Conservation (phyloP, 1,284 basidiomycete genomes). For the Cryptococcus neoformans region DNA sequence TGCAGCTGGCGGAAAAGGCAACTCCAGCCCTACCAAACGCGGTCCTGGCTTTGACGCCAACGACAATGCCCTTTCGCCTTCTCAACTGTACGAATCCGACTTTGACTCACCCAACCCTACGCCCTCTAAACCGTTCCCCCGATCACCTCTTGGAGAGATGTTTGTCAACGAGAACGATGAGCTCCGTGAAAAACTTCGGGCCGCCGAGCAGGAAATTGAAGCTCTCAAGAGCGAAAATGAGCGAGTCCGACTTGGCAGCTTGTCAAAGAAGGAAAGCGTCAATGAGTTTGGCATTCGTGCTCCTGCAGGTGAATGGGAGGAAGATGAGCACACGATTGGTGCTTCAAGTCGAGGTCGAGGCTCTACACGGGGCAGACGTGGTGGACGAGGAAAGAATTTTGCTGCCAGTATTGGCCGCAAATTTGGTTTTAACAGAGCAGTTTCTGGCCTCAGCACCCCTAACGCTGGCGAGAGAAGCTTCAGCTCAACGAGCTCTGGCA, state of each 20-base stretch:
- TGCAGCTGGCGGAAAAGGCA: slow-evolving; percentile 54
- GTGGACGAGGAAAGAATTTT: slow-evolving; percentile 32
- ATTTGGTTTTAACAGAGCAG: slow-evolving; percentile 35
- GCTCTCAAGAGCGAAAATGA: slow-evolving; percentile 26
- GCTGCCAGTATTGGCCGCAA: slow-evolving; percentile 36
- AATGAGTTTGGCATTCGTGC: slow-evolving; percentile 36
- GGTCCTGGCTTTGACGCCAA: slow-evolving; percentile 58
- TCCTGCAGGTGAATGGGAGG: slow-evolving; percentile 24
- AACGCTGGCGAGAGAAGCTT: slow-evolving; percentile 38
- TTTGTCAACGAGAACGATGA: slow-evolving; percentile 48
- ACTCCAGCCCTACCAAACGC: slow-evolving; percentile 59
- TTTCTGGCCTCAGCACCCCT: slow-evolving; percentile 19
- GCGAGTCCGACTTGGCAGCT: slow-evolving; percentile 5
- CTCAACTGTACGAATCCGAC: slow-evolving; percentile 44
- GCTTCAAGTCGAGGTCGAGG: slow-evolving; percentile 27
- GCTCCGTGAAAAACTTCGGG: slow-evolving; percentile 38
- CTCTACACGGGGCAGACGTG: slow-evolving; percentile 38
- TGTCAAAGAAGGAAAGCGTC: slow-evolving; percentile 8
- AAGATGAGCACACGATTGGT: slow-evolving; percentile 21
- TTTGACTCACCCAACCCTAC: slow-evolving; percentile 65
- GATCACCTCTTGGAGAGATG: slow-evolving; percentile 45
- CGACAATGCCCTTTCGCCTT: slow-evolving; percentile 52
- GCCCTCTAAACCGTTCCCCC: slow-evolving; percentile 59
- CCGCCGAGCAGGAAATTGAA: slow-evolving; percentile 43
- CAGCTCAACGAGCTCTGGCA: slow-evolving; percentile 38